Evolutionary conservation across 2,329 filamentous ascomycete genomes (phyloP), one percentile per base, ranked within the genome.

Genomic region (Fusarium solani-melongenae): DNA sequence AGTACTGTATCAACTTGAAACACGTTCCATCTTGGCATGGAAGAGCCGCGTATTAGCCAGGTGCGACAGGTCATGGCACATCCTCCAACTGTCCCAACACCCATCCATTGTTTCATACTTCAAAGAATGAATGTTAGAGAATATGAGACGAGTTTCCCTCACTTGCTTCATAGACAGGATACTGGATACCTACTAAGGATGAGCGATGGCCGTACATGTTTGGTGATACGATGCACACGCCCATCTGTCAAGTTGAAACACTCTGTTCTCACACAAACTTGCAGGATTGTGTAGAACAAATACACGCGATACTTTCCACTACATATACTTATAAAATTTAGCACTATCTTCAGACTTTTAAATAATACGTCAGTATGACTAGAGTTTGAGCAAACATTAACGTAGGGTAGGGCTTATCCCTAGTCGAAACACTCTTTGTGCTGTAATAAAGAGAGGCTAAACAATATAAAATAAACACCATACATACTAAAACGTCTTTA

Each of bases 391-490:
- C 12, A 24, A 44, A 44, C 5, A 15, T 15, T 12, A 1, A 24
- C 41, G 12, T 44, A 44, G 41, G 20, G 41, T 44, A 44, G 6
- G 12, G 20, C 24, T 9, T 44, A 15, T 44, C 4, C 20, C 39
- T 14, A 7, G 41, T 11, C 3, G 14, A 17, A 17, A 27, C 5
- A 14, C 22, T 10, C 8, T 27, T 49, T 27, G 8, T 17, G 1
- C 2, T 27, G 8, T 17, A 5, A 49, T 24, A 27, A 49, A 49
- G 44, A 11, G 14, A 17, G 10, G 22, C 8, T 5, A 11, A 27
- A 27, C 5, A 22, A 24, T 14, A 1, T 9, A 24, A 4, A 44
- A 44, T 14, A 1, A 41, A 6, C 0, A 1, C 3, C 14, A 6
- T 6, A 2, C 8, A 24, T 15, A 24, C 6, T 14, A 44, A 15